Conservation (phyloP, 768 basidiomycete genomes). For the Termitomyces sp. region DNA sequence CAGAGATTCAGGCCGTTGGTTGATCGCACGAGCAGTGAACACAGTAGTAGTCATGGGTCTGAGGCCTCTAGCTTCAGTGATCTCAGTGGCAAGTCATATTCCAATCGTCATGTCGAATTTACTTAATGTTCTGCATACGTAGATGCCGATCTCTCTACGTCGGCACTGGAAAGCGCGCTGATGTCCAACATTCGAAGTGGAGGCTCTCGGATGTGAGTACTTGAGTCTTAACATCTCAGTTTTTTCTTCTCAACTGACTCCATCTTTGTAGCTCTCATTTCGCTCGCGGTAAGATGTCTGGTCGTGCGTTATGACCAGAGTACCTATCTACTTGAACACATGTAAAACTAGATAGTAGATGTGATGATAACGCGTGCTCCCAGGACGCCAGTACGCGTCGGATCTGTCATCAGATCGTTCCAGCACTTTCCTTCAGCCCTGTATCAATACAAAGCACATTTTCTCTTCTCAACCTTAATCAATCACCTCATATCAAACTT, state of each 20-base stretch:
- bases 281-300: conserved; percentile 27
- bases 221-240: conserved; percentile 37
- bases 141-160: conserved; percentile 75
- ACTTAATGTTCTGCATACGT: not conserved
- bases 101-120: not conserved
- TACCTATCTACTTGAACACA: not conserved
- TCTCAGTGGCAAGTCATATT: conserved; percentile 54
- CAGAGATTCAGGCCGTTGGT: conserved; percentile 41
- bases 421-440: conserved; percentile 12
- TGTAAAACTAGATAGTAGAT: not conserved
- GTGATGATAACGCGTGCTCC: conserved; percentile 8
- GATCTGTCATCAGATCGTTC: conserved; percentile 15
- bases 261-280: conserved; percentile 27
- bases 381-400: conserved; percentile 12
- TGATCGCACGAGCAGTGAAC: conserved; percentile 41
- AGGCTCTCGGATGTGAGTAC: conserved; percentile 70
- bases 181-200: conserved; percentile 67
- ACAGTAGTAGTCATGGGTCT: conserved; percentile 61
- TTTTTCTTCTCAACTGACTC: not conserved
- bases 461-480: not conserved
- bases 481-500: not conserved
- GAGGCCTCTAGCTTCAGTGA: conserved; percentile 83
- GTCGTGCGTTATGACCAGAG: conserved; percentile 17
- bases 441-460: conserved; percentile 1
- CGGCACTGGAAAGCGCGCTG: conserved; percentile 75